phyloP scores from a whole-genome alignment of 2,329 filamentous ascomycete genomes.

The Xylariaceae sp. region DNA sequence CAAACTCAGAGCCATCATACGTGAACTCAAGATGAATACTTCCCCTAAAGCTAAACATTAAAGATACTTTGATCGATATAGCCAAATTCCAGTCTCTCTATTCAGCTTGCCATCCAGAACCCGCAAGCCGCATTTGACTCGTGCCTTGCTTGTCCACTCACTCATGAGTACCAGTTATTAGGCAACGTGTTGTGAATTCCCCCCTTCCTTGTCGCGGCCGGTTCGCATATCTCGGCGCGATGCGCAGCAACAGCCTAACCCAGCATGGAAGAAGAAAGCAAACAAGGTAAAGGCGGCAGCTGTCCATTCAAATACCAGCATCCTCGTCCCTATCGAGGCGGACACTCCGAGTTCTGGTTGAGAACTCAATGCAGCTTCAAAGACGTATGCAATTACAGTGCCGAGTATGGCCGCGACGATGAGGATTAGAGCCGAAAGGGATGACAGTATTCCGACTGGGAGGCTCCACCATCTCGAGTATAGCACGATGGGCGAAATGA shows the following conservation, averaged over 20 bases:
- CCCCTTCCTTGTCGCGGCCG: conserved; percentile 30
- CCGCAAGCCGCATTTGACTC: conserved; percentile 5
- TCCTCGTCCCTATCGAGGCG: conserved; percentile 62
- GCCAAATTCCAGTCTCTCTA: neutral
- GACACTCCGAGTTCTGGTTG: conserved; percentile 71
- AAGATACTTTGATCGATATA: neutral
- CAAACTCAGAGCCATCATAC: neutral
- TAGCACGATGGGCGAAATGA: conserved; percentile 54
- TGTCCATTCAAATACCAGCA: conserved; percentile 90
- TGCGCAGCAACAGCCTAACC: conserved; percentile 72
- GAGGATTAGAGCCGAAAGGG: conserved; percentile 61
- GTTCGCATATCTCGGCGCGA: conserved; percentile 47
- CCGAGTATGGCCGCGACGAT: conserved; percentile 67
- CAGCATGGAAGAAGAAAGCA: conserved; percentile 67
- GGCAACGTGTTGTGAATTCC: conserved; percentile 12
- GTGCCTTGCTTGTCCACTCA: conserved; percentile 4
- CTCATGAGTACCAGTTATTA: neutral
- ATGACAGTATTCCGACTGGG: conserved; percentile 61
- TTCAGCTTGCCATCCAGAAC: neutral
- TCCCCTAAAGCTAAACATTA: neutral
- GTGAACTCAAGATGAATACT: neutral
- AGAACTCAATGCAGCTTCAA: conserved; percentile 67
- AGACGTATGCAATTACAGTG: conserved; percentile 78
- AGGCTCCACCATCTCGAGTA: conserved; percentile 56
- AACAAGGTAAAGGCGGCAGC: conserved; percentile 61